Conservation (phyloP, 2,329 filamentous ascomycete genomes). For the Colletotrichum lupini region DNA sequence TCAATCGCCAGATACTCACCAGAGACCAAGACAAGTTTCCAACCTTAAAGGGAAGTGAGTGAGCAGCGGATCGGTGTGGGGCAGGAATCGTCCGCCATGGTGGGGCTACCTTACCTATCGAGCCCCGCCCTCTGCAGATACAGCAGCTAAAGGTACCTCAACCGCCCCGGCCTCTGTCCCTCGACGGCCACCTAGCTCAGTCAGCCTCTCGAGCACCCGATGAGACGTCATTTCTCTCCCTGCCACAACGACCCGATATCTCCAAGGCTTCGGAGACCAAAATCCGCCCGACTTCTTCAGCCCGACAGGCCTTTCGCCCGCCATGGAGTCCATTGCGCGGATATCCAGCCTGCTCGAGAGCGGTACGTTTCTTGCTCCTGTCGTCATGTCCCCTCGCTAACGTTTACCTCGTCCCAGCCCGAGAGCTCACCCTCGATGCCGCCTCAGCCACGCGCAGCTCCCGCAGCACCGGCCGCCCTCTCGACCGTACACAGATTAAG, state of each 20-base stretch:
- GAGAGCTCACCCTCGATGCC: slow-evolving; percentile 97
- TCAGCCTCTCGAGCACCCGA: slow-evolving; percentile 9
- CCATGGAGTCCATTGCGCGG: slow-evolving; percentile 95
- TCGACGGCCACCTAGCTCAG: background rate
- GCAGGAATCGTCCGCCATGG: background rate
- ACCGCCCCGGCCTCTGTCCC: slow-evolving; percentile 12
- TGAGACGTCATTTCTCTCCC: slow-evolving; percentile 38
- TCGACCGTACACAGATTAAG: slow-evolving; percentile 88
- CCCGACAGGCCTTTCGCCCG: slow-evolving; percentile 4
- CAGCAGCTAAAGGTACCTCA: background rate
- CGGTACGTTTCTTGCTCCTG: slow-evolving; percentile 65
- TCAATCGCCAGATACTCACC: too few relatives aligned
- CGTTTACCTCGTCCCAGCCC: slow-evolving; percentile 66
- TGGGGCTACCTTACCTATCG: too few relatives aligned
- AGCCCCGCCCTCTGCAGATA: background rate
- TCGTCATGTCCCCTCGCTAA: slow-evolving; percentile 36
- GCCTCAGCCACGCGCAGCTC: slow-evolving; percentile 84
- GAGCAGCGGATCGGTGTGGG: background rate
- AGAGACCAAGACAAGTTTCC: too few relatives aligned
- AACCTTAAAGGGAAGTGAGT: background rate
- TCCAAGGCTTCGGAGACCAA: background rate
- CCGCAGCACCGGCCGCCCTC: slow-evolving; percentile 69
- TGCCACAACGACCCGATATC: slow-evolving; percentile 3
- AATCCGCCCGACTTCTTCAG: background rate
- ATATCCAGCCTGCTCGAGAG: slow-evolving; percentile 96